phyloP scores from a whole-genome alignment of 2,329 filamentous ascomycete genomes.

The Hypoxylon sp. region DNA sequence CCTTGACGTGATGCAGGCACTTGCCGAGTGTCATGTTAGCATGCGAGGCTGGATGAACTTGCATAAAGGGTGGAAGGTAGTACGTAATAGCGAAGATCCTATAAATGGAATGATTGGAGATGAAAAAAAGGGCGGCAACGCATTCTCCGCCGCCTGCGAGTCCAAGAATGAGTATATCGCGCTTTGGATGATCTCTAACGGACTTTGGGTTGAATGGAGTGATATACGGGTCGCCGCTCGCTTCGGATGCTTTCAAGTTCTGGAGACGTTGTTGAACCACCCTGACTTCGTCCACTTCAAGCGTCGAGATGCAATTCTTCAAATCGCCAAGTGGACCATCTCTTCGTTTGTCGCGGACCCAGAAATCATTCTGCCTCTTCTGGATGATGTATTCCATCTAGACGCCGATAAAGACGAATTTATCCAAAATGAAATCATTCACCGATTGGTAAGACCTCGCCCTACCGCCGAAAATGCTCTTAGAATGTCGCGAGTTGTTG shows the following conservation, averaged over 20 bases:
- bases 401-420: too few relatives aligned
- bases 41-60: neutral
- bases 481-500: too few relatives aligned
- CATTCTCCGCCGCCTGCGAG: slow-evolving; percentile 13
- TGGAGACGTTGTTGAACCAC: slow-evolving; percentile 5
- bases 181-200: slow-evolving; percentile 16
- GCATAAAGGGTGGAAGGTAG: too few relatives aligned
- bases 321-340: too few relatives aligned
- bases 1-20: slow-evolving; percentile 22
- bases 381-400: too few relatives aligned
- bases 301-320: neutral
- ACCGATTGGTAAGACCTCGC: too few relatives aligned
- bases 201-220: neutral
- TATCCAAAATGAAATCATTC: too few relatives aligned
- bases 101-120: too few relatives aligned
- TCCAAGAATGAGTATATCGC: slow-evolving; percentile 12
- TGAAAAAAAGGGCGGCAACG: neutral
- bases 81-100: too few relatives aligned
- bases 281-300: neutral
- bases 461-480: too few relatives aligned
- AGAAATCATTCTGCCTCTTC: too few relatives aligned
- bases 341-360: too few relatives aligned
- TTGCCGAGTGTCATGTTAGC: neutral
- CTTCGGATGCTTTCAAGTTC: neutral
- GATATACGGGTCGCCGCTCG: slow-evolving; percentile 5